Base-by-base conservation (phyloP, 495 filamentous ascomycete species). In the Penicillium samsonianum region DNA sequence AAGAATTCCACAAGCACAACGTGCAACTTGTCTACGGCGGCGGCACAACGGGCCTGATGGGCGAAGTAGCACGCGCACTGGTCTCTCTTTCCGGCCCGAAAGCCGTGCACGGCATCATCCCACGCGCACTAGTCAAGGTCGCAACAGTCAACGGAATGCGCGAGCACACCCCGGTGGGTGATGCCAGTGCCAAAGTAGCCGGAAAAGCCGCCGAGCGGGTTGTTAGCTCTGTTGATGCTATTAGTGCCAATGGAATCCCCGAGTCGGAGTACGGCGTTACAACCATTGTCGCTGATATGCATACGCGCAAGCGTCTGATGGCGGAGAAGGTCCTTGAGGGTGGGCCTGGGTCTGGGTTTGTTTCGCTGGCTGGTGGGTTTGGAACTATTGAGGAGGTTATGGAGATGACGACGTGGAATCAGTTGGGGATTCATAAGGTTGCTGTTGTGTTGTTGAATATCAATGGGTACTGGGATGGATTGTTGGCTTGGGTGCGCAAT, bases 331-430 rank as follows among this genome's bases (percentile, higher is more conserved):
- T 96, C 5, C 77, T 93, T 9, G 79, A 85, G 48, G 91, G 92
- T 6, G 91, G 90, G 0, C 83, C 84, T 0, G 92, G 92, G 3
- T 85, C 84, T 55, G 95, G 95, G 9, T 98, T 98, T 78, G 83
- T 98, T 22, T 90, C 92, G 23, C 74, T 98, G 64, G 85, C 83
- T 49, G 94, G 94, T 19, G 94, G 94, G 0, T 98, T 92, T 73
- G 94, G 94, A 11, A 98, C 95, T 7, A 79, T 98, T 67, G 94
- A 98, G 75, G 94, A 98, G 79, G 77, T 98, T 53, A 93, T 97
- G 77, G 94, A 98, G 81, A 88, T 96, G 53, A 88, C 87, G 30
- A 98, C 94, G 12, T 98, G 94, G 94, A 98, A 97, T 72, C 94
- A 97, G 74, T 72, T 98, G 55, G 94, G 95, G 1, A 98, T 98